Conservation (phyloP, 2,329 filamentous ascomycete species). For the Cytospora schulzeri region DNA sequence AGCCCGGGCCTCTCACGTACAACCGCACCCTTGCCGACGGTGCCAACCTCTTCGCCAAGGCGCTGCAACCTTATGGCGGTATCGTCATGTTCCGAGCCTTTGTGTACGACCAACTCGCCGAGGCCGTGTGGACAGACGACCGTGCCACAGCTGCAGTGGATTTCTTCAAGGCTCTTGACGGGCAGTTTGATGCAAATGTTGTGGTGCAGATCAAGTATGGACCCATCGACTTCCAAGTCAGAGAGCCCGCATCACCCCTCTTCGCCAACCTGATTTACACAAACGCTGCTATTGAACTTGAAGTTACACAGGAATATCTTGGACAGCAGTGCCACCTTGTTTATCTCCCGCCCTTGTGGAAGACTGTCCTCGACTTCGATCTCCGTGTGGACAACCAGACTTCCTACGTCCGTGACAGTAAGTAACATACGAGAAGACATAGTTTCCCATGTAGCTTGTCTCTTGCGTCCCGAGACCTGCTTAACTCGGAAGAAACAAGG, state of each 20-base stretch:
- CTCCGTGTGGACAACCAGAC: conserved; percentile 59
- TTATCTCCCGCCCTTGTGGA: conserved; percentile 70
- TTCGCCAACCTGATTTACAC: conserved; percentile 55
- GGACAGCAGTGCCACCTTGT: conserved; percentile 71
- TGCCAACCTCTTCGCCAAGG: conserved; percentile 67
- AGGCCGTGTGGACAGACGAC: conserved; percentile 65
- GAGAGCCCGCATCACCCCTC: conserved; percentile 67
- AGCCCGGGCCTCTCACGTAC: conserved; percentile 70
- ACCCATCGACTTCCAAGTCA: conserved; percentile 73
- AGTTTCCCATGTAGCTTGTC: too few relatives aligned
- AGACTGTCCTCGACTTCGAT: conserved; percentile 68
- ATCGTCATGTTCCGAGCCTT: conserved; percentile 73
- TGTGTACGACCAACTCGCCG: conserved; percentile 64
- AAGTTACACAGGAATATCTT: conserved; percentile 70
- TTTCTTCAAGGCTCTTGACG: conserved; percentile 66
- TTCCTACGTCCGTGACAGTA: conserved; percentile 60
- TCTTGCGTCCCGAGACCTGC: too few relatives aligned
- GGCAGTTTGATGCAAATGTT: conserved; percentile 69
- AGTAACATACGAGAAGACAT: too few relatives aligned
- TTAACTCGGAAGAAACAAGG: too few relatives aligned
- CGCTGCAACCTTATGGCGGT: conserved; percentile 59
- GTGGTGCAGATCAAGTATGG: conserved; percentile 75
- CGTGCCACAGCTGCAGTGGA: conserved; percentile 71
- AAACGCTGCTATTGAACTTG: conserved; percentile 60
- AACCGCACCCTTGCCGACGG: conserved; percentile 69